Evolutionary conservation across 2,329 filamentous ascomycete genomes (phyloP), one percentile per base, ranked within the genome.

Genomic region (Anthostomella pinea): DNA sequence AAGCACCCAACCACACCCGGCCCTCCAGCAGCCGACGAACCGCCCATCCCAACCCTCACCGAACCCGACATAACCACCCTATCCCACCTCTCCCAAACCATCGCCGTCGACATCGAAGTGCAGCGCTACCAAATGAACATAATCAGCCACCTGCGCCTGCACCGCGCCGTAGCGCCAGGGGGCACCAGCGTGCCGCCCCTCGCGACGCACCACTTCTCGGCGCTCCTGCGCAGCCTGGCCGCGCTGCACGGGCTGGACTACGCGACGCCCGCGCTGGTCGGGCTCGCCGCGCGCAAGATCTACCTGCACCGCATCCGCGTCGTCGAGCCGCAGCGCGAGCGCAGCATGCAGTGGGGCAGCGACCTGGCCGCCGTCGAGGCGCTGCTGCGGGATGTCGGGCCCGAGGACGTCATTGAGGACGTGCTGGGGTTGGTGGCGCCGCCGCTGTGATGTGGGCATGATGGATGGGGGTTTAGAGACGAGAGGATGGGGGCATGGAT

Each of bases 341-440:
- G 89, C 30, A 96, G 89, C 59, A 75, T 95, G 69, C 87, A 95
- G 60, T 98, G 94, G 81, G 93, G 93, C 0, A 96, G 91, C 60
- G 81, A 85, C 35, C 49, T 84, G 0, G 71, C 75, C 19, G 85
- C 85, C 4, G 78, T 96, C 2, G 71, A 76, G 46, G 70, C 74
- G 11, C 50, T 89, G 31, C 64, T 96, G 3, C 77, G 83, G 20
- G 76, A 68, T 5, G 58, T 83, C 8, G 72, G 73, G 1, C 70
- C 78, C 0, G 79, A 83, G 47, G 75, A 79, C 26, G 73, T 85
- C 3, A 70, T 85, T 24, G 79, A 84, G 41, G 78, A 83, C 51
- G 79, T 84, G 3, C 54, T 85, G 35, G 68, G 60, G 6, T 67
- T 70, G 53, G 77, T 83, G 7, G 69, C 69, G 22, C 72, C 71